A percentile compares a stretch with the other conserved stretches of the same genome.
These are phyloP conservation scores for Datura wrightii DNA, from an alignment of 257 asterid species.

Conservation along the genomic window DNA sequence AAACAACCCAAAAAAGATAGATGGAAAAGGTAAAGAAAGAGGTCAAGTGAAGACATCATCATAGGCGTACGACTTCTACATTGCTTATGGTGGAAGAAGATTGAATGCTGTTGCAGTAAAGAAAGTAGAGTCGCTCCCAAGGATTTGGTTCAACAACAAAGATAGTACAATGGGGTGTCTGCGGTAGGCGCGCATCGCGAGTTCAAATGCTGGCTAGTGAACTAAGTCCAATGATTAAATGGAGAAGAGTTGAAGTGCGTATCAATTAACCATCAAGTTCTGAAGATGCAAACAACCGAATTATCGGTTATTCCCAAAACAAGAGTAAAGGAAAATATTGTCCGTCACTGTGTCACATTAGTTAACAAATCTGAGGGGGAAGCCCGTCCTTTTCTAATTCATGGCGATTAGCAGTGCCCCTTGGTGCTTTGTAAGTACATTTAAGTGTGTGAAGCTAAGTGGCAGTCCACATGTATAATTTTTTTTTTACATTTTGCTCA, in stretches of 20 bases:
- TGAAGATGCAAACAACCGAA: background rate
- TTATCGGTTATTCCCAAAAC: background rate
- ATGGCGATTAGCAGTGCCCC: background rate
- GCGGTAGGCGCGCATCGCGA: background rate
- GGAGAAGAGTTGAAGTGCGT: background rate
- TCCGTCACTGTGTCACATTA: background rate
- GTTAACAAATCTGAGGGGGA: background rate
- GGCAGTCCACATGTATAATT: background rate
- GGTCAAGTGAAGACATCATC: background rate
- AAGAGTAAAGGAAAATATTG: background rate
- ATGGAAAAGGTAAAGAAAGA: background rate
- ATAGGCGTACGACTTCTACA: background rate
- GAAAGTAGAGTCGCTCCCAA: background rate
- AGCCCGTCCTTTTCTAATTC: background rate
- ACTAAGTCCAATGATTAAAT: background rate
- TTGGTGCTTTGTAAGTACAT: background rate
- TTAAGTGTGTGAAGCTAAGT: background rate
- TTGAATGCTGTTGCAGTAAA: background rate
- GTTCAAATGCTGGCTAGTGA: background rate
- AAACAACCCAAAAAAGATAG: background rate
- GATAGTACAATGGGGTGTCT: background rate
- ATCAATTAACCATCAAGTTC: background rate
- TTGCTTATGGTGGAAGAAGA: background rate
- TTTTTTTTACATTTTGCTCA: background rate
- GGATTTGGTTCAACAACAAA: background rate